Percentiles rank a stretch among this genome's conserved stretches.
Evolutionary conservation across 768 basidiomycete genomes (phyloP).

Genomic region (Tricholoma saponaceum): DNA sequence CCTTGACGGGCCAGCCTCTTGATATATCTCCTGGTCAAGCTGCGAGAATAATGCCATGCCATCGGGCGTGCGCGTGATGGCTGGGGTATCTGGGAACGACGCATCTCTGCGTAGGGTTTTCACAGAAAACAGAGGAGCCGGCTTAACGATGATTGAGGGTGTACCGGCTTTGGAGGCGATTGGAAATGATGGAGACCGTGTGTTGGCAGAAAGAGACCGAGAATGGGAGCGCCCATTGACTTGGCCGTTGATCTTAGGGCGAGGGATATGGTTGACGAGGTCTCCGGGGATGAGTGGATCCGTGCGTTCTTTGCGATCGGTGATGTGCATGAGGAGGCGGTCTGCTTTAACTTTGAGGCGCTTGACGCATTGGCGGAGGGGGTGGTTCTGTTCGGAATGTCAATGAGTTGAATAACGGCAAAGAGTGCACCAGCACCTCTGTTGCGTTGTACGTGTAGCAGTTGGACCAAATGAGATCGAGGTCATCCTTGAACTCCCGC

Average conservation of each 20-base stretch:
- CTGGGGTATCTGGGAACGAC: conserved; percentile 62
- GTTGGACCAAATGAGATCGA: conserved; percentile 96
- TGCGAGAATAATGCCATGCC: conserved; percentile 69
- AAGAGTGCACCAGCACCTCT: conserved; percentile 51
- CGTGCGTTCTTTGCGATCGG: conserved; percentile 78
- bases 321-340: conserved; percentile 81
- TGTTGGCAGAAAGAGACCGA: conserved; percentile 10
- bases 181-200: conserved; percentile 36
- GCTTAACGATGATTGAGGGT: conserved; percentile 23
- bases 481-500: conserved; percentile 87
- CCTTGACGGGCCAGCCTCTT: conserved; percentile 6
- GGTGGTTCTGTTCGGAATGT: conserved; percentile 63
- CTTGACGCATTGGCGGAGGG: conserved; percentile 75
- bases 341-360: conserved; percentile 84
- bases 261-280: conserved; percentile 27
- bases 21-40: conserved; percentile 51
- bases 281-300: conserved; percentile 63
- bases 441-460: conserved; percentile 90
- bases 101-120: conserved; percentile 34
- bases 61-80: conserved; percentile 63
- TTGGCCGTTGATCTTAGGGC: conserved; percentile 35
- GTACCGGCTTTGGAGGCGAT: conserved; percentile 24
- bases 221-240: conserved; percentile 35
- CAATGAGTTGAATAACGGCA: background rate
- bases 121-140: conserved; percentile 20